Percentiles rank a stretch among this genome's conserved stretches.
These are phyloP conservation scores for Barbarea vulgaris DNA, from an alignment of 345 rosid species.

Conservation along the genomic window DNA sequence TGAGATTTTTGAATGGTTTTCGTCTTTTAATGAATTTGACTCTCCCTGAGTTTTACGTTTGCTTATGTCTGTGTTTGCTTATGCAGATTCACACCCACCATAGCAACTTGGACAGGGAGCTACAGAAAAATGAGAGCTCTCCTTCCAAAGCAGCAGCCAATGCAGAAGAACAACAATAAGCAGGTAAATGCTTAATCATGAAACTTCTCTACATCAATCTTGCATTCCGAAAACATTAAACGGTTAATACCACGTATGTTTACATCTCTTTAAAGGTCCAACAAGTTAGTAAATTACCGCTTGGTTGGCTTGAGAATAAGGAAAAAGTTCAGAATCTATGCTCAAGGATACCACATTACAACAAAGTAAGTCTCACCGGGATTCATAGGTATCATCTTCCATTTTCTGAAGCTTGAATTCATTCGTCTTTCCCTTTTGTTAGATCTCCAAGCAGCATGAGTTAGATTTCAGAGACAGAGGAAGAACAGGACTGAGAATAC, in stretches of 20 bases:
- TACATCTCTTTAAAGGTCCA: constrained; percentile 50
- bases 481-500: constrained; percentile 71
- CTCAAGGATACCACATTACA: constrained; percentile 75
- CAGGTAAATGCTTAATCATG: constrained; percentile 49
- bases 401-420: neutral
- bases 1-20: neutral
- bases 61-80: constrained; percentile 20
- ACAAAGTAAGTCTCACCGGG: constrained; percentile 47
- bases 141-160: constrained; percentile 74
- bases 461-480: constrained; percentile 83
- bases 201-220: constrained; percentile 15
- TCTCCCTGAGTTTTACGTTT: neutral
- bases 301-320: constrained; percentile 62
- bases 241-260: neutral
- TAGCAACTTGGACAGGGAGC: constrained; percentile 85
- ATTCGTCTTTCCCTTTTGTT: constrained; percentile 14
- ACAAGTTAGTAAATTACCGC: constrained; percentile 61
- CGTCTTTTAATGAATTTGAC: neutral
- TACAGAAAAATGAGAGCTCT: constrained; percentile 70
- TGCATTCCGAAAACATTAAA: neutral
- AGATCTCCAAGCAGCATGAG: constrained; percentile 74
- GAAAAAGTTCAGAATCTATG: constrained; percentile 63
- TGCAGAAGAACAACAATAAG: constrained; percentile 60
- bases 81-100: constrained; percentile 73
- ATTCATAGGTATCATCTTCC: neutral